Conservation (phyloP, 805 yeast species). For the Pichia nanzhaoensis region DNA sequence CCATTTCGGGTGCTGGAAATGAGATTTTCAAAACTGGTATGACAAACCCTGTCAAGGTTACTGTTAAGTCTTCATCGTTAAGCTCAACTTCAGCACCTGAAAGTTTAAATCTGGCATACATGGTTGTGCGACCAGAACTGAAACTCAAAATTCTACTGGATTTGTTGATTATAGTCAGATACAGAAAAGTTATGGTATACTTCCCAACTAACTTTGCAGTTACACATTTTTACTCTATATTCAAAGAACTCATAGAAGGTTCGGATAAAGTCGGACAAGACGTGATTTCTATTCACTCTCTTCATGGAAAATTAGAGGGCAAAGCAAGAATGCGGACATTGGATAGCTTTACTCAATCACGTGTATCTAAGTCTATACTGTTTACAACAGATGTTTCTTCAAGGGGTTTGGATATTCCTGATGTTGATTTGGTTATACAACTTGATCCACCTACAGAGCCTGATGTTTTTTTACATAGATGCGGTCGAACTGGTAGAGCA, state of each 20-base stretch:
- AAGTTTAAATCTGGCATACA: slow-evolving; percentile 55
- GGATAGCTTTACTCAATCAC: slow-evolving; percentile 46
- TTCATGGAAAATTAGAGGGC: slow-evolving; percentile 89
- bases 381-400: slow-evolving; percentile 99
- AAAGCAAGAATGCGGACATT: slow-evolving; percentile 72
- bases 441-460: slow-evolving; percentile 93
- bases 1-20: slow-evolving; percentile 75
- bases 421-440: slow-evolving; percentile 91
- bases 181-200: slow-evolving; percentile 80
- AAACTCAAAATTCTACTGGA: slow-evolving; percentile 57
- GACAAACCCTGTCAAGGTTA: slow-evolving; percentile 84
- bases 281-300: slow-evolving; percentile 46
- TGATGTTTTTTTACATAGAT: slow-evolving; percentile 83
- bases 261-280: slow-evolving; percentile 15
- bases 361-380: slow-evolving; percentile 48
- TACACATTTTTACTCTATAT: slow-evolving; percentile 60
- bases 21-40: slow-evolving; percentile 81
- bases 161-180: slow-evolving; percentile 46
- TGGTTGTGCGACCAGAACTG: slow-evolving; percentile 48
- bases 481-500: slow-evolving; percentile 95
- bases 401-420: slow-evolving; percentile 91
- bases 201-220: slow-evolving; percentile 88
- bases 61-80: slow-evolving; percentile 50
- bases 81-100: slow-evolving; percentile 43
- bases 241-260: slow-evolving; percentile 35